Percentiles rank a stretch among this genome's conserved stretches.
Evolutionary conservation across 2,329 filamentous ascomycete genomes (phyloP).

Genomic region (Ploettnerulaceae sp.): DNA sequence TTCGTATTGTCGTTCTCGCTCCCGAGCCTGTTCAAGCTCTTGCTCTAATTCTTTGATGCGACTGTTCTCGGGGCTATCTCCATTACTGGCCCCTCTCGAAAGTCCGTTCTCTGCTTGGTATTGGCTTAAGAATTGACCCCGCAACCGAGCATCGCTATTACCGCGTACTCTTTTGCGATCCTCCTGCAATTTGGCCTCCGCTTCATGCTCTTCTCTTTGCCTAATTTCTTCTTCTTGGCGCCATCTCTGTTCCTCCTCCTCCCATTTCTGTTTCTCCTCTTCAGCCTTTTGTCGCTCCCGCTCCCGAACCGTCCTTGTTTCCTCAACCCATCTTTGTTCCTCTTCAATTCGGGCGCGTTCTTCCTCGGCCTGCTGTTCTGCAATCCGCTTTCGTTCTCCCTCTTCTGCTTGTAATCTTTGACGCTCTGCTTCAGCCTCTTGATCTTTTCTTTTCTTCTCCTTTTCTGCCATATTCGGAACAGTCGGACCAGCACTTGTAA

Average conservation of each 20-base stretch:
- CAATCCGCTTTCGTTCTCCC: slow-evolving; percentile 43
- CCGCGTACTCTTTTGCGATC: slow-evolving; percentile 58
- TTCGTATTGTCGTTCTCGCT: slow-evolving; percentile 61
- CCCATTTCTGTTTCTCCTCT: slow-evolving; percentile 68
- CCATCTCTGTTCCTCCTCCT: slow-evolving; percentile 73
- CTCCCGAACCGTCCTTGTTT: slow-evolving; percentile 55
- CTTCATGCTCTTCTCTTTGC: slow-evolving; percentile 66
- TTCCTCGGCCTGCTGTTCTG: slow-evolving; percentile 53
- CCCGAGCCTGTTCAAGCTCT: slow-evolving; percentile 62
- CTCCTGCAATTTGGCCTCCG: slow-evolving; percentile 60
- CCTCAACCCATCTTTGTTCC: slow-evolving; percentile 62
- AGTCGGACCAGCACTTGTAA: slow-evolving; percentile 73
- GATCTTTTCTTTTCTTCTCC: slow-evolving; percentile 59
- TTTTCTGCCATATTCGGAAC: slow-evolving; percentile 84
- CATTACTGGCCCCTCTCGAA: slow-evolving; percentile 35
- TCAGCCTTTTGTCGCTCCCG: slow-evolving; percentile 55
- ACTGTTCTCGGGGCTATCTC: slow-evolving; percentile 49
- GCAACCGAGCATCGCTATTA: slow-evolving; percentile 62
- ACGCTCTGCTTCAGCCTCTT: slow-evolving; percentile 55
- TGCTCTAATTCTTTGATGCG: slow-evolving; percentile 77
- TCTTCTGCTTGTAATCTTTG: slow-evolving; percentile 51
- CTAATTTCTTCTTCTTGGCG: slow-evolving; percentile 69
- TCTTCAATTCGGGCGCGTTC: slow-evolving; percentile 57
- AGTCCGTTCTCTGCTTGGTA: slow-evolving; percentile 68
- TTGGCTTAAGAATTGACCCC: slow-evolving; percentile 81